Base-by-base conservation (phyloP, 2,329 filamentous ascomycete genomes). In the Arachnomyces sp. region DNA sequence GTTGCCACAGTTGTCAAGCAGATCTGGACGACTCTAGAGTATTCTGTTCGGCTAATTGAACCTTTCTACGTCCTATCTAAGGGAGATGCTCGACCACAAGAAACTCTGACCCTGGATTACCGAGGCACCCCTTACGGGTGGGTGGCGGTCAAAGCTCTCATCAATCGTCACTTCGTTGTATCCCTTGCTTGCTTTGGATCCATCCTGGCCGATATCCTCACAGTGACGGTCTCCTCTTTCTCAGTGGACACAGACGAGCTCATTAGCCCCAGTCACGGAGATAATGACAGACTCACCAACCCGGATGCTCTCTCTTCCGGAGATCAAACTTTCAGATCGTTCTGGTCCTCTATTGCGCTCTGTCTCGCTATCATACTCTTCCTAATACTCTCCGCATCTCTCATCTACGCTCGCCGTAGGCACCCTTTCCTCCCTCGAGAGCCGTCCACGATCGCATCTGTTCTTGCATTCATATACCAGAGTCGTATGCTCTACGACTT, bases 401-500 rank as follows among this genome's bases (percentile, higher is more conserved):
- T 80, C 1, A 80, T 84, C 13, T 82, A 83, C 52, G 42, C 68
- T 13, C 73, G 75, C 1, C 76, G 84, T 11, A 72, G 79, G 0
- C 76, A 79, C 40, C 76, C 84, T 2, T 88, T 89, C 59, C 66
- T 89, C 41, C 85, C 85, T 1, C 75, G 85, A 3, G 82, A 88
- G 65, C 84, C 84, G 3, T 86, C 81, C 51, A 87, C 84, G 14
- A 88, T 90, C 50, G 80, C 84, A 2, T 80, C 77, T 32, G 77
- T 88, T 39, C 69, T 90, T 39, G 83, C 82, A 0, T 89, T 83
- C 54, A 84, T 89, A 44, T 81, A 89, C 60, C 83, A 87, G 63
- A 82, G 76, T 59, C 84, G 84, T 62, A 88, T 89, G 84, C 65
- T 89, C 34, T 80, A 79, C 46, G 77, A 78, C 53, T 89, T 89